Evolutionary conservation across 1,139 yeast genomes (phyloP), one percentile per base, ranked within the genome.

Genomic region (Yarrowia galli): DNA sequence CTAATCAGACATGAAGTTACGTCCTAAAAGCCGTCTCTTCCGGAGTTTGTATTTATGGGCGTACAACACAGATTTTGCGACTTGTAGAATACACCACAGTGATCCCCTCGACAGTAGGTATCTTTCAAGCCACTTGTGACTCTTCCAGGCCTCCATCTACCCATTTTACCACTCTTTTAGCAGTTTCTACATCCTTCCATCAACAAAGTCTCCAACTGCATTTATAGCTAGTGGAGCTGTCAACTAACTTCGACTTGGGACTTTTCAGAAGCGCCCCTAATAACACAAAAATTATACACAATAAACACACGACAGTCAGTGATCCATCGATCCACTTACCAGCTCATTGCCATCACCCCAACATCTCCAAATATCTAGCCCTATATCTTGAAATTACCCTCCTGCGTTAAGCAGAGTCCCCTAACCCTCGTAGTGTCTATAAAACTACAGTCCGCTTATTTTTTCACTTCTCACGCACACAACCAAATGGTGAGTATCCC

Each of bases 351-450:
- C n/a, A 15, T n/a, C n/a, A 5, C 35, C 16, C 20, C 36, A n/a
- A 2, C 25, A 32, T 16, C 40, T 6, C 15, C 16, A 32, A 12
- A 32, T 23, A 20, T 5, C 23, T 20, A 22, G 32, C 60, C 45
- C 60, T 56, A 38, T 7, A 25, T 56, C n/a, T n/a, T 23, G n/a
- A n/a, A 25, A 40, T 58, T 58, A 58, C 64, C 64, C 64, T 58
- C 64, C 64, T 58, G 64, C 64, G 51, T 58, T 25, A n/a, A 7
- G 22, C 5, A 2, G 1, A 0, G 9, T 25, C 3, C 64, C 64
- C 64, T 58, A 58, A 58, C 64, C 64, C 64, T 54, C 16, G 4
- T n/a, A 25, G 8, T 18, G 22, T 25, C 22, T 56, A 56, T 43
- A 56, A 28, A 42, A 56, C 20, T n/a, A 20, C 8, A 25, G 12